A percentile compares a stretch with the other conserved stretches of the same genome.
phyloP scores from a whole-genome alignment of 768 basidiomycete species.

The Sarcodon aspratus region DNA sequence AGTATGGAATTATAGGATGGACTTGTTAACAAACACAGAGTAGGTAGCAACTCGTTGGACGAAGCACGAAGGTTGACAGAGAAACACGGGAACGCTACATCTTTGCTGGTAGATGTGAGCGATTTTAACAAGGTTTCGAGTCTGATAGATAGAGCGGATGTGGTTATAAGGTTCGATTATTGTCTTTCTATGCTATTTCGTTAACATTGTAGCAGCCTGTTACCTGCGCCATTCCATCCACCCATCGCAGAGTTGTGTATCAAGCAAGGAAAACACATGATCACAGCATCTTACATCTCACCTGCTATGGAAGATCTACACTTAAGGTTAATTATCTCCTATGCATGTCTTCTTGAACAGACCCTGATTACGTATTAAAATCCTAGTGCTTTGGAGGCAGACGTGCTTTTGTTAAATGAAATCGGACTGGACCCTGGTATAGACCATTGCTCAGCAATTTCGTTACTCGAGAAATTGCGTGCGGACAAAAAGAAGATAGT shows the following conservation, averaged over 20 bases:
- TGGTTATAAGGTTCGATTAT: constrained; percentile 69
- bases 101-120: constrained; percentile 47
- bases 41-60: constrained; percentile 61
- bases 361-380: neutral
- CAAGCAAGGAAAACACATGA: constrained; percentile 54
- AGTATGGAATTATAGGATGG: constrained; percentile 3
- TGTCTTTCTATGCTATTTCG: neutral
- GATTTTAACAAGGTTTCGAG: constrained; percentile 31
- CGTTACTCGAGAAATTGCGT: constrained; percentile 44
- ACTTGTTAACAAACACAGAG: neutral
- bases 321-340: constrained; percentile 30
- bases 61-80: constrained; percentile 44
- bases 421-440: constrained; percentile 87
- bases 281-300: constrained; percentile 89
- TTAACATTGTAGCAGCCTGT: constrained; percentile 35
- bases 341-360: neutral
- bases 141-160: constrained; percentile 55
- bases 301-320: constrained; percentile 62
- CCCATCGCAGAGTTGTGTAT: constrained; percentile 67
- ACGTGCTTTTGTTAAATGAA: constrained; percentile 76
- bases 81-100: constrained; percentile 38
- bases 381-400: constrained; percentile 44
- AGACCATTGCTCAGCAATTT: constrained; percentile 80
- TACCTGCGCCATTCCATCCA: constrained; percentile 70
- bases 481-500: constrained; percentile 41